These are phyloP conservation scores for Chytridium lagenaria DNA, from an alignment of 371 early-diverging fungal species.

Conservation along the genomic window DNA sequence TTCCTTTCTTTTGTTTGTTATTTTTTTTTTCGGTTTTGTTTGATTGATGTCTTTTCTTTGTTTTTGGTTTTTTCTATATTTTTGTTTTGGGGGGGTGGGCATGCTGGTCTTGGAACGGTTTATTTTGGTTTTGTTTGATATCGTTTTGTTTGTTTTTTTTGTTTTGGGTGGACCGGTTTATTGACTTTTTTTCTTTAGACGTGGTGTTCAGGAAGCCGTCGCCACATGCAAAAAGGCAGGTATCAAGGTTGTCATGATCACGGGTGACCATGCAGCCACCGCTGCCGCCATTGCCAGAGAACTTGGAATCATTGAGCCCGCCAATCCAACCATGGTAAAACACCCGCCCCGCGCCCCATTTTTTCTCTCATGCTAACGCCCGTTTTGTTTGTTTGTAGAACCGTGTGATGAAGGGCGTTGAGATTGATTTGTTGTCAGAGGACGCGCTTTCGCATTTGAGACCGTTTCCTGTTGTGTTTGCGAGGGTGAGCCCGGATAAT, in stretches of 20 bases:
- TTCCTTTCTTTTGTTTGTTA: too few relatives aligned
- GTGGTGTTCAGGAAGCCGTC: constrained; percentile 77
- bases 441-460: constrained; percentile 76
- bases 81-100: too few relatives aligned
- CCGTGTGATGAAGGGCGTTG: constrained; percentile 82
- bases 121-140: too few relatives aligned
- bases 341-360: too few relatives aligned
- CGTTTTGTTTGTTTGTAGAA: too few relatives aligned
- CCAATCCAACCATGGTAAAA: constrained; percentile 23
- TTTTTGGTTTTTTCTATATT: too few relatives aligned
- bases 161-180: too few relatives aligned
- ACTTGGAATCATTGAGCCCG: constrained; percentile 76
- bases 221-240: constrained; percentile 83
- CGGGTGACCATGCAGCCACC: constrained; percentile 93
- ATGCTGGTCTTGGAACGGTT: too few relatives aligned
- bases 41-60: too few relatives aligned
- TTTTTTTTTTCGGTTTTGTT: too few relatives aligned
- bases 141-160: too few relatives aligned
- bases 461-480: constrained; percentile 90
- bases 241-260: constrained; percentile 94
- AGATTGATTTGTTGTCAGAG: constrained; percentile 83
- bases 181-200: constrained; percentile 35
- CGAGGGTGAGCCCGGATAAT: constrained; percentile 91
- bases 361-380: neutral
- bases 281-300: constrained; percentile 93